Evolutionary conservation across 768 basidiomycete species (phyloP), one percentile per base, ranked within the genome.

Genomic region (Hebeloma cylindrosporum): DNA sequence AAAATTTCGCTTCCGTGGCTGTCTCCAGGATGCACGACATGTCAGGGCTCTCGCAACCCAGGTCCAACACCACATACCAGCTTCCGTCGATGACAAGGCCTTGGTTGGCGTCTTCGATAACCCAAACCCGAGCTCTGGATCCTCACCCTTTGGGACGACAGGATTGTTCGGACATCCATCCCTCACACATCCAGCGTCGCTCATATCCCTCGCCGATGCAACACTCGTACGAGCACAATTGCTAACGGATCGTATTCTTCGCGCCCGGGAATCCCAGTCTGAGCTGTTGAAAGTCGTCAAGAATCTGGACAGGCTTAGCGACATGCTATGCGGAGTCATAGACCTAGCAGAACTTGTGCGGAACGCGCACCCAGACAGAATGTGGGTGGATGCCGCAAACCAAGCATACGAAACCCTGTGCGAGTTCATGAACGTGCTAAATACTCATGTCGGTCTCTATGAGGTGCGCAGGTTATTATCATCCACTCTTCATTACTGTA

Each of bases 341-440:
- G 96, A 99, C 68, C 80, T 97, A 47, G 89, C 93, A 40, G 96
- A 99, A 64, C 77, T 96, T 38, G 76, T 99, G 21, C 79, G 94
- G 51, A 94, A 95, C 60, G 85, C 92, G 0, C 94, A 98, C 70
- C 93, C 95, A 1, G 91, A 96, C 60, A 70, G 73, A 20, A 58
- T 66, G 34, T 98, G 95, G 94, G 77, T 90, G 11, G 75, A 80
- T 11, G 85, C 85, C 38, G 90, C 90, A 33, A 90, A 96, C 60
- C 74, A 77, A 50, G 87, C 88, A 31, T 97, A 98, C 64, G 93
- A 93, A 65, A 81, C 79, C 50, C 72, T 98, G 50, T 97, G 93
- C 70, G 89, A 93, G 68, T 94, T 88, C 64, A 98, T 99, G 94
- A 97, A 97, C 64, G 83, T 90, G 34, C 72, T 98, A 47, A 99